Evolutionary conservation across 163 green algal genomes (phyloP), one percentile per base, ranked within the genome.

Genomic region (Chlorella variabilis): DNA sequence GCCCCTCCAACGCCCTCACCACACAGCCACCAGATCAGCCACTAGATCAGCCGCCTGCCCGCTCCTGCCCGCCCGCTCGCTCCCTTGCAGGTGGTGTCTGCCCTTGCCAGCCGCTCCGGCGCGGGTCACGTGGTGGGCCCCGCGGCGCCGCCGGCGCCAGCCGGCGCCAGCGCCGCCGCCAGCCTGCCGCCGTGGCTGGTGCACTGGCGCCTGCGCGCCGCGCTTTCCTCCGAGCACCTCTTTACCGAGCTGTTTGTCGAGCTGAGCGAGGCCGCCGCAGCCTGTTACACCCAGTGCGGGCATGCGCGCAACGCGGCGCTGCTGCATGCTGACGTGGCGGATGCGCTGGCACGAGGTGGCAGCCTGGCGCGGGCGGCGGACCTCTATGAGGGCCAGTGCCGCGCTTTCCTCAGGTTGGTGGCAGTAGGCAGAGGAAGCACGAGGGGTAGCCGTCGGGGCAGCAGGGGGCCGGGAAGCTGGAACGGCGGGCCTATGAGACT

Each of bases 241-340:
- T 85, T 88, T 41, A 74, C 51, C 7, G 63, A 74, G 61, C 84
- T 91, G 42, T 91, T 84, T 67, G 58, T 75, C 13, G 81, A 71
- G 54, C 84, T 91, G 11, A 86, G 80, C 51, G 54, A 77, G n/a
- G 82, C 81, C 21, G 81, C 84, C 0, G 87, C 81, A 13, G 31
- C 31, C 8, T 90, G 81, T 80, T 91, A 85, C 69, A 31, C 20
- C 21, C 54, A 75, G 33, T 77, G 71, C 33, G 84, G 85, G 4
- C 79, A 81, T 34, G 34, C 54, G 56, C 81, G 87, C 27, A 77
- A 71, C 42, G 77, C 69, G 1, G 58, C 73, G 23, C 39, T 87
- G 68, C 80, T 87, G 39, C 71, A n/a, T 5, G 73, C 79, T 73
- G 87, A 91, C 29, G 76, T 90, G 81, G 87, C 85, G 3, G 77